Conservation (phyloP, 192 early-diverging fungal genomes). For the Coemansia sp. region DNA sequence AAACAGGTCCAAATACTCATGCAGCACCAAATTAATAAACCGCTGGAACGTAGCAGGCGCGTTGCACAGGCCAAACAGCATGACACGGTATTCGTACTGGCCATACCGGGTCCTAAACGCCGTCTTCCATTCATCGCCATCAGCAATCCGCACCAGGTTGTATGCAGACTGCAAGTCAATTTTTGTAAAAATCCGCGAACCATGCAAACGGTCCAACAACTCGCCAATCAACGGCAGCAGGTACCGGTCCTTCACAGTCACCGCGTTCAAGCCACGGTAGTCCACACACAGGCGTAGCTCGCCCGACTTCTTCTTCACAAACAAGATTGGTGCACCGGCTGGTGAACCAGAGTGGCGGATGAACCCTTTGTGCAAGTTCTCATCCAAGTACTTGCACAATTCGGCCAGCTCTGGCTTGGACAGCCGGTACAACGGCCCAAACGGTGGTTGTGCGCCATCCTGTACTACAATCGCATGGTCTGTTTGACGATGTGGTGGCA, state of each 20-base stretch:
- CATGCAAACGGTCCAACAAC: slow-evolving; percentile 2
- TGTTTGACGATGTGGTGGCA: not conserved
- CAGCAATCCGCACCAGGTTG: too few relatives aligned
- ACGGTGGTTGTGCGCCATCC: not conserved
- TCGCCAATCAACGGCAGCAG: slow-evolving; percentile 54
- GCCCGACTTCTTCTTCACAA: slow-evolving; percentile 54
- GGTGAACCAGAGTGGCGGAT: slow-evolving; percentile 18
- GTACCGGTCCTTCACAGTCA: slow-evolving; percentile 42
- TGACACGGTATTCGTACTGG: too few relatives aligned
- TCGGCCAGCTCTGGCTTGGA: slow-evolving; percentile 10
- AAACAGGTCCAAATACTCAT: too few relatives aligned
- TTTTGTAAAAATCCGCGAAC: too few relatives aligned
- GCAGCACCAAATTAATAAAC: too few relatives aligned
- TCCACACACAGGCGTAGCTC: slow-evolving; percentile 51
- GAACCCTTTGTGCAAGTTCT: slow-evolving; percentile 11
- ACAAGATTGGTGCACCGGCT: slow-evolving; percentile 45
- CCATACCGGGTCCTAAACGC: too few relatives aligned
- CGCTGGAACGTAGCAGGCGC: too few relatives aligned
- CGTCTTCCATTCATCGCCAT: too few relatives aligned
- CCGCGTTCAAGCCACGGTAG: slow-evolving; percentile 51
- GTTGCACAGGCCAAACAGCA: too few relatives aligned
- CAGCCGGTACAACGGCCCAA: slow-evolving; percentile 11
- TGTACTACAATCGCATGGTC: too few relatives aligned
- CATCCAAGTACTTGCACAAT: slow-evolving; percentile 6
- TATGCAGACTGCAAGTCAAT: too few relatives aligned